These are phyloP conservation scores for Suhomyces tanzawaensis DNA, from an alignment of 805 yeast species.

Conservation along the genomic window DNA sequence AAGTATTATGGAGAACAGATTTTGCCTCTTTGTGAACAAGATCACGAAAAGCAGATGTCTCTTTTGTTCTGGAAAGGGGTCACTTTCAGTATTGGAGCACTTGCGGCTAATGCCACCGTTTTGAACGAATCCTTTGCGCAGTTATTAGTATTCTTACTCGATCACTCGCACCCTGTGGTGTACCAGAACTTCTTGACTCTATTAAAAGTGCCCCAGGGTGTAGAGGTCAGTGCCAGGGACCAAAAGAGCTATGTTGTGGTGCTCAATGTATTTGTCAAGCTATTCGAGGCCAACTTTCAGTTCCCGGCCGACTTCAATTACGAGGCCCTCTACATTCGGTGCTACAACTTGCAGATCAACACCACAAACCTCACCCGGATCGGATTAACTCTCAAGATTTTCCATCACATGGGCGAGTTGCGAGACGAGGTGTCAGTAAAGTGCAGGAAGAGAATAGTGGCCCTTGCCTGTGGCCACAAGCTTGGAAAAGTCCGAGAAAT, in stretches of 20 bases:
- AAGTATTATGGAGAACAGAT: conserved; percentile 4
- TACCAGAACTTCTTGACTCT: conserved; percentile 17
- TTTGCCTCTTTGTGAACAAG: not conserved
- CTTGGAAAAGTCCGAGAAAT: conserved; percentile 28
- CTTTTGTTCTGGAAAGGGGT: conserved; percentile 56
- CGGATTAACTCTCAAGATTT: conserved; percentile 39
- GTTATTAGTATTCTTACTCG: conserved; percentile 28
- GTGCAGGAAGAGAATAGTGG: conserved; percentile 18
- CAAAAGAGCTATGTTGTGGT: conserved; percentile 23
- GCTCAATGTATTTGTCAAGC: conserved; percentile 30
- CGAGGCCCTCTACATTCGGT: conserved; percentile 42
- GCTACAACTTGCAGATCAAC: conserved; percentile 57
- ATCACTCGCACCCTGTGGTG: conserved; percentile 6
- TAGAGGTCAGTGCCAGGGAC: conserved; percentile 12
- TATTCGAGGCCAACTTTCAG: conserved; percentile 38
- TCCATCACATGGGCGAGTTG: conserved; percentile 36
- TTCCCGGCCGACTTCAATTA: conserved; percentile 29
- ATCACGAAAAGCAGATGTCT: conserved; percentile 12
- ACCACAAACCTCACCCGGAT: conserved; percentile 41
- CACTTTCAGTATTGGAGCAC: conserved; percentile 54
- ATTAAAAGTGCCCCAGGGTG: conserved; percentile 15
- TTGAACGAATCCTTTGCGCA: conserved; percentile 42
- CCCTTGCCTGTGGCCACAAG: conserved; percentile 32
- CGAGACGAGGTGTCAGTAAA: conserved; percentile 8
- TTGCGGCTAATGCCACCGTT: conserved; percentile 45